Base-by-base conservation (phyloP, 768 basidiomycete genomes). In the Pleurotus giganteus region DNA sequence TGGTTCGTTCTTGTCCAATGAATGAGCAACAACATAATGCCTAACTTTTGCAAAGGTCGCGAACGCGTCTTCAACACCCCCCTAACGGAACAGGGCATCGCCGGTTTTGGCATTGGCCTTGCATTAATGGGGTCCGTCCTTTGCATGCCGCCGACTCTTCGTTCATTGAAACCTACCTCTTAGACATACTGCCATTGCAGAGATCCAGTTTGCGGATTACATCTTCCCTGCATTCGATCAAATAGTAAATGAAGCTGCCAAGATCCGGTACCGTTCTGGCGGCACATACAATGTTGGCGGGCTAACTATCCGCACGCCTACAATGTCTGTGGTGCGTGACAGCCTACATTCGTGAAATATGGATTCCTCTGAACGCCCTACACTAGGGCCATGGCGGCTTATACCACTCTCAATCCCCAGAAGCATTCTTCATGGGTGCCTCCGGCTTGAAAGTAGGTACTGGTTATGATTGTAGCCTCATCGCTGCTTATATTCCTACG, bases 11-110 rank as follows among this genome's bases (percentile, higher is more conserved):
- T 45, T 21, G 39, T 31, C 51, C 12, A 21, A 15, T 41, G 4
- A 13, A 12, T 27, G 8, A 1, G 47, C 21, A n/a, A 52, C 21
- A 28, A 21, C 12, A n/a, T 37, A 56, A 23, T 15, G 61, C 24
- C 61, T 47, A 47, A 47, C 53, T 9, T 6, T 9, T 58, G 27
- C 19, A 19, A 61, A 94, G 91, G 93, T 21, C 82, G 85, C 45
- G 93, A 96, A 67, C 85, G 94, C 39, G 92, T 98, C 43, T 97
- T 98, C 71, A 97, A 98, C 68, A 98, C 94, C 0, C 94, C 94
- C 2, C 69, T 97, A 51, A 91, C 90, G 1, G 92, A 94, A 63
- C 92, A 94, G 70, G 94, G 94, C 7, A 96, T 98, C 55, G 94
- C 90, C 28, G 94, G 94, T 13, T 97, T 97, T 64, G 95, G 90